These are phyloP conservation scores for Colletotrichum liaoningense DNA, from an alignment of 2,329 filamentous ascomycete genomes.

Conservation along the genomic window DNA sequence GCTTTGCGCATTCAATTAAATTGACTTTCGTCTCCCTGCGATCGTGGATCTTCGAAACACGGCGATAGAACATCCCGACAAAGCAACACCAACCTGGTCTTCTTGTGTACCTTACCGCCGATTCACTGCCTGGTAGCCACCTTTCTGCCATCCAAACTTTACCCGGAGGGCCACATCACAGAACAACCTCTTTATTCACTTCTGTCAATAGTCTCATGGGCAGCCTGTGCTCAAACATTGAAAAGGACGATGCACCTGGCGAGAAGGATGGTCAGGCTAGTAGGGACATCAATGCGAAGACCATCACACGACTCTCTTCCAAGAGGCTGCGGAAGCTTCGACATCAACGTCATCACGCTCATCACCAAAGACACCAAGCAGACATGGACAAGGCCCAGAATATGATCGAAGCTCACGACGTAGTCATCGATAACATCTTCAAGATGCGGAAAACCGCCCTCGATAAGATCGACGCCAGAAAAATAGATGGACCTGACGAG, in stretches of 20 bases:
- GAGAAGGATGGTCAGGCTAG: conserved; percentile 35
- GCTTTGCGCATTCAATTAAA: conserved; percentile 1
- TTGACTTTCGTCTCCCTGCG: neutral
- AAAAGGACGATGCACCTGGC: conserved; percentile 34
- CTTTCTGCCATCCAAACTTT: neutral
- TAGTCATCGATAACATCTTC: conserved; percentile 16
- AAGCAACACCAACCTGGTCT: neutral
- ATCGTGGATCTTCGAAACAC: neutral
- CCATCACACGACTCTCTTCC: conserved; percentile 23
- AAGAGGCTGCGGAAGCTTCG: conserved; percentile 28
- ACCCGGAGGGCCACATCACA: neutral
- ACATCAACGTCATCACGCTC: neutral
- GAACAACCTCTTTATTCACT: neutral
- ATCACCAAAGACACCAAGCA: neutral
- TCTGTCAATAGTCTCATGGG: conserved; percentile 24
- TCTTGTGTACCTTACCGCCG: neutral
- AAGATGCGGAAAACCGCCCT: conserved; percentile 5
- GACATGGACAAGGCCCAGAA: conserved; percentile 25
- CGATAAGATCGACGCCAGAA: neutral
- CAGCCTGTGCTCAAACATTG: conserved; percentile 34
- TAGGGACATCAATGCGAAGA: conserved; percentile 16
- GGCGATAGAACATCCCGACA: neutral
- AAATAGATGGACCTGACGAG: conserved; percentile 34
- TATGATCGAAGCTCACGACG: conserved; percentile 35
- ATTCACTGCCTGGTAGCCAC: neutral